Evolutionary conservation across 2,329 filamentous ascomycete species (phyloP).

Genomic region (Neopestalotiopsis sp.): DNA sequence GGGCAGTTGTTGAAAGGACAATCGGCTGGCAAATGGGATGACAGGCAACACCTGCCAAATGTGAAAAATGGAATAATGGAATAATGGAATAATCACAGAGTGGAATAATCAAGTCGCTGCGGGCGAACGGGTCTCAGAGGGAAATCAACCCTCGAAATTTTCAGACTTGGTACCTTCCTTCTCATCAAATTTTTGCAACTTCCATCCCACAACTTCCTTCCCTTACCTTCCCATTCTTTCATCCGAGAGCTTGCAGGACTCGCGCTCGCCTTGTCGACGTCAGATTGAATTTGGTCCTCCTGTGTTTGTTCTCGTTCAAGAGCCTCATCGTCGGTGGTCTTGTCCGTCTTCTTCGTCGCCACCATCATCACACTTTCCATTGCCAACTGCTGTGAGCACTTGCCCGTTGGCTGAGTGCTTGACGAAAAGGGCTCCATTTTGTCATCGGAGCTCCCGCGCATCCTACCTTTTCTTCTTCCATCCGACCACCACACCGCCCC

Average conservation of each 20-base stretch:
- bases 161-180: background rate
- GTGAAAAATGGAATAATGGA: background rate
- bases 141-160: background rate
- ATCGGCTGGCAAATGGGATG: background rate
- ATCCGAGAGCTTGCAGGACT: background rate
- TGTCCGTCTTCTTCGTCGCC: background rate
- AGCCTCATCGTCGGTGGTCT: background rate
- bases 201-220: background rate
- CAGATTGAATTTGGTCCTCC: background rate
- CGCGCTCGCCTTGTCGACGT: background rate
- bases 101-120: background rate
- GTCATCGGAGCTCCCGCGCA: background rate
- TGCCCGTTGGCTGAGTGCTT: background rate
- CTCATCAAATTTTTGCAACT: background rate
- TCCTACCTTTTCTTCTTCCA: background rate
- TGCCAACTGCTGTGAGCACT: background rate
- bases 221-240: background rate
- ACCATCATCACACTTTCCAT: conserved; percentile 2
- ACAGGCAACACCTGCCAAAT: background rate
- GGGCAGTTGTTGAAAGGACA: background rate
- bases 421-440: background rate
- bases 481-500: background rate
- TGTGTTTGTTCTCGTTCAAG: background rate
- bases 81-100: background rate
- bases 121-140: background rate